phyloP scores from a whole-genome alignment of 768 basidiomycete species.

The Boletus subcaerulescens region DNA sequence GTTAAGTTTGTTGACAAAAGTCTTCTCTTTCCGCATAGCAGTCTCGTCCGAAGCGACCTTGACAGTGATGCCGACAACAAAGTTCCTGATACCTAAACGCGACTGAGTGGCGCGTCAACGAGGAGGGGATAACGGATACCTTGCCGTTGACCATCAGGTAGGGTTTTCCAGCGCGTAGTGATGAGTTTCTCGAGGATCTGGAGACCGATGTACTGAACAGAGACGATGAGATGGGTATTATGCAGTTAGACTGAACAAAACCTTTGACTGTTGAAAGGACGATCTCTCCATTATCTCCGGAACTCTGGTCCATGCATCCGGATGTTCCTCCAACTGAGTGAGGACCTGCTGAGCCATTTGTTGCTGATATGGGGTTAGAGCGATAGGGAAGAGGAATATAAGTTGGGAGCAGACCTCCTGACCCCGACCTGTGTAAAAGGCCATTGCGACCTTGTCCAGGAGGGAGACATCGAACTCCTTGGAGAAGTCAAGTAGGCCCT shows the following conservation, averaged over 20 bases:
- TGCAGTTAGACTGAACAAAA: slow-evolving; percentile 22
- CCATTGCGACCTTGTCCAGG: slow-evolving; percentile 90
- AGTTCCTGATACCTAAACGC: slow-evolving; percentile 84
- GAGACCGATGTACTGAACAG: slow-evolving; percentile 82
- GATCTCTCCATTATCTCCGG: slow-evolving; percentile 89
- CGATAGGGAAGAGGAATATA: slow-evolving; percentile 1
- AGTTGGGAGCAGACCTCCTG: slow-evolving; percentile 58
- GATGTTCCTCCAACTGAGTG: slow-evolving; percentile 94
- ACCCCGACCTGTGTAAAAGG: slow-evolving; percentile 84
- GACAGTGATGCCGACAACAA: slow-evolving; percentile 89
- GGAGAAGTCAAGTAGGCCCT: slow-evolving; percentile 92
- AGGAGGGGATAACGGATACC: slow-evolving; percentile 41
- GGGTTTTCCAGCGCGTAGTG: slow-evolving; percentile 90
- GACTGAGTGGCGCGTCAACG: slow-evolving; percentile 9
- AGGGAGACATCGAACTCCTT: slow-evolving; percentile 90
- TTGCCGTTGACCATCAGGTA: slow-evolving; percentile 91
- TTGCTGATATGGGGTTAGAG: slow-evolving; percentile 56
- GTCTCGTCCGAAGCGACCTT: slow-evolving; percentile 91
- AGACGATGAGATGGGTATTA: slow-evolving; percentile 12
- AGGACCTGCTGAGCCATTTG: slow-evolving; percentile 90
- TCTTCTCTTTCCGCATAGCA: slow-evolving; percentile 87
- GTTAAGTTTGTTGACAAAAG: slow-evolving; percentile 94
- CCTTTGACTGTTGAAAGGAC: slow-evolving; percentile 84
- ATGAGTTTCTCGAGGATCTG: slow-evolving; percentile 97
- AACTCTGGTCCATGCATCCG: slow-evolving; percentile 96